These are phyloP conservation scores for Suillus cothurnatus DNA, from an alignment of 768 basidiomycete species.

Conservation along the genomic window DNA sequence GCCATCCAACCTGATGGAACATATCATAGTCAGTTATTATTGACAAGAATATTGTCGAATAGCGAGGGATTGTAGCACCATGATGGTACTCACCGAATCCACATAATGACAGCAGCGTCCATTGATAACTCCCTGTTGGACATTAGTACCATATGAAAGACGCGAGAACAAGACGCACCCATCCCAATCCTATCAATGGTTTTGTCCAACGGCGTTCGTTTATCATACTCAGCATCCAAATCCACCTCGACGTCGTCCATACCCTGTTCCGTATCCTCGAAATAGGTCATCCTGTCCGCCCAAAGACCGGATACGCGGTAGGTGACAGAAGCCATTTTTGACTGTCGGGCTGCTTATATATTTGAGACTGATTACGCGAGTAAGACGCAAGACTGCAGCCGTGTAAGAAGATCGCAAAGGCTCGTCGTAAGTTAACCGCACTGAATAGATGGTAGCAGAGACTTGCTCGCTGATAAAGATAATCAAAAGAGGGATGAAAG, in stretches of 20 bases:
- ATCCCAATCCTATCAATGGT: constrained; percentile 92
- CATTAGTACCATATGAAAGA: not conserved
- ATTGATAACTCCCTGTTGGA: constrained; percentile 70
- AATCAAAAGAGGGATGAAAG: not conserved
- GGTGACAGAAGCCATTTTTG: constrained; percentile 41
- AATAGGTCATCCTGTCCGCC: constrained; percentile 44
- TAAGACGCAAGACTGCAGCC: not conserved
- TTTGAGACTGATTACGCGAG: constrained; percentile 9
- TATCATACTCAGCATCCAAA: constrained; percentile 37
- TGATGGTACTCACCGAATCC: constrained; percentile 70
- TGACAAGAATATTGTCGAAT: not conserved
- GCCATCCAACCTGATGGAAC: constrained; percentile 79
- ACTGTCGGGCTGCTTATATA: not conserved
- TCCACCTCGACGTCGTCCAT: constrained; percentile 31
- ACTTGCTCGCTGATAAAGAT: not conserved
- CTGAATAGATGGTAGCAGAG: not conserved
- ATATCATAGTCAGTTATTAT: constrained; percentile 6
- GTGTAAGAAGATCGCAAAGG: not conserved
- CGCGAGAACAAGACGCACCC: constrained; percentile 46
- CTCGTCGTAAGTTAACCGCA: not conserved
- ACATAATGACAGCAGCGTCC: constrained; percentile 80
- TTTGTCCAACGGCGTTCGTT: constrained; percentile 68
- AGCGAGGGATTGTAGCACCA: not conserved
- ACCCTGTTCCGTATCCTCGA: constrained; percentile 40
- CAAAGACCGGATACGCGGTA: constrained; percentile 55